Base-by-base conservation (phyloP, 2,329 filamentous ascomycete genomes). In the Penicillium sp. region DNA sequence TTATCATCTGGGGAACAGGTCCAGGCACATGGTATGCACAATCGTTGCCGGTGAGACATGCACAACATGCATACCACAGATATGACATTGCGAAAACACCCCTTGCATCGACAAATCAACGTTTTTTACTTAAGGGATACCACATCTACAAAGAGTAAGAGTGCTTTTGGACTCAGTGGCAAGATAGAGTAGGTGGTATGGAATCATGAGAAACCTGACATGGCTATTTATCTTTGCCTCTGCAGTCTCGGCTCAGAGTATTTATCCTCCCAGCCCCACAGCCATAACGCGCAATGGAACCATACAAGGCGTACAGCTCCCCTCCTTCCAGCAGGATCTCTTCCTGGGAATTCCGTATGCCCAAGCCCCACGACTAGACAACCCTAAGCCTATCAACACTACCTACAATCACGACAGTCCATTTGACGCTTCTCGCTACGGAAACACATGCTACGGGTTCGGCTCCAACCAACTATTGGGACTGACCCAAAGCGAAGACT, bases 331-430 rank as follows among this genome's bases (percentile, higher is more conserved):
- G 13, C 61, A 66, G 26, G 64, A 65, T n/a, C 47, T 60, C 47
- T 65, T 65, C 43, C 45, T 66, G 4, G 64, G 64, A 2, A 57
- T 66, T 23, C 61, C 59, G 0, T 65, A 61, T 26, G 61, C 62
- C 8, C 61, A 62, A 35, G 54, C 61, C 5, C 62, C 63, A 1
- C 10, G 48, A 50, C 21, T 39, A 37, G 48, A 42, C 25, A 52
- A 44, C 55, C 61, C 59, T 1, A 47, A 49, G 29, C 33, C 62
- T 8, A 21, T 64, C 23, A 61, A 64, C 25, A 54, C 49, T 11
- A 31, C 29, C 19, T 64, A 61, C 25, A 26, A 52, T 50, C 23
- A 35, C 67, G 13, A 66, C 56, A 21, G 44, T 65, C 13, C 69
- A 67, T 55, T 55, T 69, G 14, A 55, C 65, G 13, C 64, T 60